phyloP scores from a whole-genome alignment of 768 basidiomycete genomes.

The Hericium erinaceus region DNA sequence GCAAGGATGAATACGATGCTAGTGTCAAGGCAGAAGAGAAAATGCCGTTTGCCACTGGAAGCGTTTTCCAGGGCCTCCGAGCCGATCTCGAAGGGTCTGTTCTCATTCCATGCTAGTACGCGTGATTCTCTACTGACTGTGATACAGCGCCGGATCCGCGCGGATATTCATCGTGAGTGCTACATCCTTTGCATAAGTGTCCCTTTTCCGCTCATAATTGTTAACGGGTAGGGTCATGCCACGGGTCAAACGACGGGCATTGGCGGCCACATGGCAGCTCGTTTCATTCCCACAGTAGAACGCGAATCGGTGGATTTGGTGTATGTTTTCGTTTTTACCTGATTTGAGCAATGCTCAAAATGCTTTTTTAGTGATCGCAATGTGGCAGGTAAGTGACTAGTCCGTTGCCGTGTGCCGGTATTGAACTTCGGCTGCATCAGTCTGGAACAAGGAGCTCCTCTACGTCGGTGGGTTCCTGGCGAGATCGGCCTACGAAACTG shows the following conservation, averaged over 20 bases:
- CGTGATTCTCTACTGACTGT: background rate
- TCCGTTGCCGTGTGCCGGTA: background rate
- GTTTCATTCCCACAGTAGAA: conserved; percentile 95
- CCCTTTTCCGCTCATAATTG: conserved; percentile 1
- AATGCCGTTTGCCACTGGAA: conserved; percentile 53
- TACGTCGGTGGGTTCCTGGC: conserved; percentile 77
- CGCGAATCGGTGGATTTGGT: conserved; percentile 87
- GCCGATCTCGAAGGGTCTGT: conserved; percentile 78
- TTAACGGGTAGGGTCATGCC: conserved; percentile 60
- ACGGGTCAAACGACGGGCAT: conserved; percentile 89
- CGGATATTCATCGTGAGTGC: conserved; percentile 74
- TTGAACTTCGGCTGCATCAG: conserved; percentile 24
- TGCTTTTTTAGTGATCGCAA: conserved; percentile 55
- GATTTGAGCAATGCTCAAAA: background rate
- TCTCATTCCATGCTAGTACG: background rate
- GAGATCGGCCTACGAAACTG: conserved; percentile 77
- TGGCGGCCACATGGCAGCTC: conserved; percentile 58
- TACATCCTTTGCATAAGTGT: background rate
- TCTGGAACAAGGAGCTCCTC: conserved; percentile 88
- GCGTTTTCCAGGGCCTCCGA: conserved; percentile 79
- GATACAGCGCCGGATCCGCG: conserved; percentile 48
- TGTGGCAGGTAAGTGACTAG: conserved; percentile 47
- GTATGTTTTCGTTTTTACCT: conserved; percentile 29
- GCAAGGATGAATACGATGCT: conserved; percentile 71
- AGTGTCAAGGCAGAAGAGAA: conserved; percentile 60